Evolutionary conservation across 805 yeast genomes (phyloP).

Genomic region (Hermanozyma aechmeae): DNA sequence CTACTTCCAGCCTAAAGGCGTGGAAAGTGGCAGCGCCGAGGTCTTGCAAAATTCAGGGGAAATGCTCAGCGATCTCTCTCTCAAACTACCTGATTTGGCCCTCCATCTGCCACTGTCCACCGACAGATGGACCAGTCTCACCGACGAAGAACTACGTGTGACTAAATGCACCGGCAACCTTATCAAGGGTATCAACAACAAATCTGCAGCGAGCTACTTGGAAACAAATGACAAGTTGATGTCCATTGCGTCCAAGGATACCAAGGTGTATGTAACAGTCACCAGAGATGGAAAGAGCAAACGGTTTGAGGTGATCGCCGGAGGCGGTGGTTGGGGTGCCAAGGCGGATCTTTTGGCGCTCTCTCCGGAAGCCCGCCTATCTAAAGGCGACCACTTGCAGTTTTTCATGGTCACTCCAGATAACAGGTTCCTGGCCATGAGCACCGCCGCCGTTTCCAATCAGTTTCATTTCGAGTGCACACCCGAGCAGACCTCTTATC

Average conservation of each 20-base stretch:
- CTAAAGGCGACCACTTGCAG: conserved; percentile 37
- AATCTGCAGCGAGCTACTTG: conserved; percentile 49
- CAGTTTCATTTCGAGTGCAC: conserved; percentile 20
- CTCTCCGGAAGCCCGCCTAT: conserved; percentile 44
- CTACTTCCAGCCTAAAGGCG: conserved; percentile 14
- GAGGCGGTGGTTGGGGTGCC: conserved; percentile 74
- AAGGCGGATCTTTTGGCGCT: conserved; percentile 57
- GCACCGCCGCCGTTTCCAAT: conserved; percentile 4
- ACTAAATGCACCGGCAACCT: conserved; percentile 50
- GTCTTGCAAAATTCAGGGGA: conserved; percentile 11
- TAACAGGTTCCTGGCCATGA: conserved; percentile 10
- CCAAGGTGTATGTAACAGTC: conserved; percentile 31
- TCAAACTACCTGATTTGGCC: conserved; percentile 14
- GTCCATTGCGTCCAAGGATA: conserved; percentile 32
- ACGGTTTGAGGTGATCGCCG: conserved; percentile 52
- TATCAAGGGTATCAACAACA: conserved; percentile 43
- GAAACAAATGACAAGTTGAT: conserved; percentile 35
- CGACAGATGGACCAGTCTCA: conserved; percentile 24
- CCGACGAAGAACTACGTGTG: conserved; percentile 24
- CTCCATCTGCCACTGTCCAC: conserved; percentile 4
- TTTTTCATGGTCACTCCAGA: conserved; percentile 37
- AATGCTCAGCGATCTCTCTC: conserved; percentile 17
- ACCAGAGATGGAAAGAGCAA: conserved; percentile 4
- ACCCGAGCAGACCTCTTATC: conserved; percentile 18
- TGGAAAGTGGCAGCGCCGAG: too few species aligned